A percentile compares a stretch with the other conserved stretches of the same genome.
Evolutionary conservation across 768 basidiomycete species (phyloP).

Genomic region (Hericium coralloides): DNA sequence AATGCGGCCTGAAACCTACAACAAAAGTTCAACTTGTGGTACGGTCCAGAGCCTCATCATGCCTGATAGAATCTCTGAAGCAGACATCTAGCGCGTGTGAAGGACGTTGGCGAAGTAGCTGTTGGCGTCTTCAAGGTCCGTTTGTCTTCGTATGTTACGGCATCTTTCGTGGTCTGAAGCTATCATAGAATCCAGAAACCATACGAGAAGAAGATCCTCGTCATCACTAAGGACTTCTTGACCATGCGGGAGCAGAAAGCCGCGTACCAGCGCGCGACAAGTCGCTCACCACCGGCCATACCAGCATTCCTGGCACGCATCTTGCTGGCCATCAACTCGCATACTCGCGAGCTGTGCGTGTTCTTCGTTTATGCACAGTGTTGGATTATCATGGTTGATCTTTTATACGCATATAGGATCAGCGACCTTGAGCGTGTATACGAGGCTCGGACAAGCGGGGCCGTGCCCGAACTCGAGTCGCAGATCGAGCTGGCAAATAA

Average conservation of each 20-base stretch:
- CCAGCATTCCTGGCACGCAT: slow-evolving; percentile 7
- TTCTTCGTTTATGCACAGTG: not conserved
- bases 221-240: slow-evolving; percentile 6
- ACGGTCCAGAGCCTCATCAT: slow-evolving; percentile 10
- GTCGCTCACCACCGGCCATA: slow-evolving; percentile 4
- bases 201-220: not conserved
- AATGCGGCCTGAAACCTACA: slow-evolving; percentile 23
- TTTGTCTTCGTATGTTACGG: not conserved
- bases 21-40: slow-evolving; percentile 29
- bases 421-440: not conserved
- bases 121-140: not conserved
- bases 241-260: slow-evolving; percentile 6
- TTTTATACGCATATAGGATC: not conserved
- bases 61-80: not conserved
- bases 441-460: not conserved
- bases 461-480: not conserved
- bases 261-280: slow-evolving; percentile 2
- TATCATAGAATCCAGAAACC: not conserved
- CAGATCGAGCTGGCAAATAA: not conserved
- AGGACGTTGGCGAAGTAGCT: not conserved
- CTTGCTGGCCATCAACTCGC: slow-evolving; percentile 6
- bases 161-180: not conserved
- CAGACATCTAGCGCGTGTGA: not conserved
- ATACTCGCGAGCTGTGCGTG: slow-evolving; percentile 8
- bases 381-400: not conserved